Conservation (phyloP, 2,329 filamentous ascomycete species). For the Shiraia bambusicola region DNA sequence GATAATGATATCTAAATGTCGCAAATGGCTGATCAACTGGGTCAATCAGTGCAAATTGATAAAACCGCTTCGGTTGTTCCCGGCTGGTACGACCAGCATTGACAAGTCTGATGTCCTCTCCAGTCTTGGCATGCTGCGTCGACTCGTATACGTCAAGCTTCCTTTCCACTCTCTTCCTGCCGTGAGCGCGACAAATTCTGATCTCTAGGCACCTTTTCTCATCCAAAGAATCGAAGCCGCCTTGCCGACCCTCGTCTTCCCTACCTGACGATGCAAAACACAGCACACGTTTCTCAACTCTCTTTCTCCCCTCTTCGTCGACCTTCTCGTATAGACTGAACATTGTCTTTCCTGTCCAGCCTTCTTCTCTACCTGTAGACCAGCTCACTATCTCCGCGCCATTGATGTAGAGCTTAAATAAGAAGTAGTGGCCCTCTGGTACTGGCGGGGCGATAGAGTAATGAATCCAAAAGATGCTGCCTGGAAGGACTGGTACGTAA, state of each 20-base stretch:
- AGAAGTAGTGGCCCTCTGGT: conserved; percentile 38
- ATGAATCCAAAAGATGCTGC: conserved; percentile 48
- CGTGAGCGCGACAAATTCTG: conserved; percentile 44
- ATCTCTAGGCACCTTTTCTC: conserved; percentile 44
- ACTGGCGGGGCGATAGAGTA: conserved; percentile 40
- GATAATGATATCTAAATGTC: conserved; percentile 47
- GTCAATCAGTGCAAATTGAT: conserved; percentile 54
- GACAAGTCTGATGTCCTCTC: conserved; percentile 35
- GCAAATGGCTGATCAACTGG: conserved; percentile 51
- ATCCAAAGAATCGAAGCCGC: conserved; percentile 18
- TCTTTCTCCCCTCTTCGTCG: conserved; percentile 29
- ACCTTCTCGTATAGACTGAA: conserved; percentile 46
- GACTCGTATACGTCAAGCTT: conserved; percentile 26
- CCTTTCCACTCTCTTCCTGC: conserved; percentile 42
- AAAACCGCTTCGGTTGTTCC: conserved; percentile 48
- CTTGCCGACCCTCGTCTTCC: conserved; percentile 13
- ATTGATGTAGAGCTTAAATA: conserved; percentile 52
- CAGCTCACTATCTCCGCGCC: conserved; percentile 46
- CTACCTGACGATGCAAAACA: conserved; percentile 36
- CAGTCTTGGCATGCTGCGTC: conserved; percentile 20
- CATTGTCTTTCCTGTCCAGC: conserved; percentile 49
- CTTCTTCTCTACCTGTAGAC: conserved; percentile 46
- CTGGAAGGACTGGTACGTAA: conserved; percentile 39
- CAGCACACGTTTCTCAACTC: conserved; percentile 47
- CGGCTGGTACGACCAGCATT: conserved; percentile 42